phyloP scores from a whole-genome alignment of 441 rosid genomes.

The Metrosideros polymorpha region DNA sequence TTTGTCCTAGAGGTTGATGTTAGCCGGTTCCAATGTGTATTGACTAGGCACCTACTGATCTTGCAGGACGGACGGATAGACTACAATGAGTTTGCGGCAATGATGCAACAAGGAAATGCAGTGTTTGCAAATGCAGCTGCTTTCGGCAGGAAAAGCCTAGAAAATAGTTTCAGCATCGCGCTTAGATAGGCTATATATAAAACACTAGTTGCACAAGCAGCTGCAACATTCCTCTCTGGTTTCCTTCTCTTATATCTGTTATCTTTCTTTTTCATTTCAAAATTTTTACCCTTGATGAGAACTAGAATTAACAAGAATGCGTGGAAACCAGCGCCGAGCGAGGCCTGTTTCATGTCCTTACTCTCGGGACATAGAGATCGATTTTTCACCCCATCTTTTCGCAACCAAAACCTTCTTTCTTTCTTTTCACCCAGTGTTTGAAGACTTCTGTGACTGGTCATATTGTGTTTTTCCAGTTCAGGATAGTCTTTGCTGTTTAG shows the following conservation, averaged over 20 bases:
- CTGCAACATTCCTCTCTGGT: not conserved
- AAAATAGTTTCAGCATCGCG: not conserved
- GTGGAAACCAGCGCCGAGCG: not conserved
- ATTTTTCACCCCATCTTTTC: not conserved
- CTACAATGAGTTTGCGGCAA: constrained; percentile 5
- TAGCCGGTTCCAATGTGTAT: not conserved
- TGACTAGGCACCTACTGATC: not conserved
- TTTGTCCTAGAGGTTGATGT: not conserved
- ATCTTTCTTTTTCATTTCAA: not conserved
- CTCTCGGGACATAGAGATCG: not conserved
- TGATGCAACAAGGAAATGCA: constrained; percentile 4
- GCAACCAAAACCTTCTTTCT: not conserved
- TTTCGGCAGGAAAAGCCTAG: not conserved
- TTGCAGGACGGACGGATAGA: constrained; percentile 12
- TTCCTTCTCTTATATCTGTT: not conserved
- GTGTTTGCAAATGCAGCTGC: not conserved
- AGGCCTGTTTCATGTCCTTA: not conserved
- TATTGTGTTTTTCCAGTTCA: not conserved
- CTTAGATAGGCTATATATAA: not conserved
- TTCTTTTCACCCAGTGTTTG: not conserved
- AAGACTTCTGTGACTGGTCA: not conserved
- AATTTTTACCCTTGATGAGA: not conserved
- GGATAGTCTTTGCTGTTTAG: not conserved
- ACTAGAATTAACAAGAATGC: not conserved
- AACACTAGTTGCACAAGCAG: not conserved